These are phyloP conservation scores for Citrus sinensis DNA, from an alignment of 345 rosid species.

Conservation along the genomic window DVS_A1.0 CM039169.1:32031501-32032000, in stretches of 20 bases:
- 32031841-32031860: background rate
- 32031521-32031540: too few species aligned
- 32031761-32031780: slow-evolving; percentile 94
- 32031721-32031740: slow-evolving; percentile 80
- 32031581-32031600: background rate
- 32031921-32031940: background rate
- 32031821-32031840: slow-evolving; percentile 42
- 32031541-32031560: background rate
- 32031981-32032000: slow-evolving; percentile 51
- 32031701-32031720: background rate
- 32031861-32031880: background rate
- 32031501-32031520: too few species aligned
- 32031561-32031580: background rate
- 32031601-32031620: background rate
- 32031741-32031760: slow-evolving; percentile 90
- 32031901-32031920: too few species aligned
- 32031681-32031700: background rate
- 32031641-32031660: background rate
- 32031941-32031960: background rate
- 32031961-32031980: background rate
- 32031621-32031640: background rate
- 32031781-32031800: slow-evolving; percentile 89
- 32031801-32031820: slow-evolving; percentile 81
- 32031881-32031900: background rate
- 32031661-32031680: background rate